Conservation (phyloP, 306 rosid species). For the Mimosa pudica region DNA sequence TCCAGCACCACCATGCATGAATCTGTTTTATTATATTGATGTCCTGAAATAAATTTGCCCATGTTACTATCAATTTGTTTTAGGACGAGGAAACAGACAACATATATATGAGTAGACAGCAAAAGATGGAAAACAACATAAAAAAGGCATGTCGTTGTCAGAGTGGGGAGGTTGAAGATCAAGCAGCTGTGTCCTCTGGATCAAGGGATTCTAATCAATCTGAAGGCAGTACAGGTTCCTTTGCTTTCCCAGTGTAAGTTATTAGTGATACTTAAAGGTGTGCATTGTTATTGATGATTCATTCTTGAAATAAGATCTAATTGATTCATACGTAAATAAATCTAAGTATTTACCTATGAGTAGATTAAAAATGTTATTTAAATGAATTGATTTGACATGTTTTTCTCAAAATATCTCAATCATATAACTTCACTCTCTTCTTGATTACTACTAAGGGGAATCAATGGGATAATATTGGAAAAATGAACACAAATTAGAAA, state of each 20-base stretch:
- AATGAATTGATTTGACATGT: too few relatives aligned
- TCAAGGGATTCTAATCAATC: slow-evolving; percentile 60
- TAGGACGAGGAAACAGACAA: slow-evolving; percentile 44
- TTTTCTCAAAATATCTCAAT: too few relatives aligned
- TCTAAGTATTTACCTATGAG: too few relatives aligned
- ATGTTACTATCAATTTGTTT: slow-evolving; percentile 2
- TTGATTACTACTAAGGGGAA: too few relatives aligned
- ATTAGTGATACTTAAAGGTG: not conserved
- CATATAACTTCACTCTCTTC: too few relatives aligned
- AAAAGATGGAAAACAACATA: slow-evolving; percentile 4
- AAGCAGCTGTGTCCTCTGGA: slow-evolving; percentile 27
- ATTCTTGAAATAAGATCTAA: too few relatives aligned
- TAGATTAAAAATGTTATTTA: too few relatives aligned
- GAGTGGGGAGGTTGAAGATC: slow-evolving; percentile 35
- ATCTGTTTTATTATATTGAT: not conserved
- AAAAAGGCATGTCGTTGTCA: slow-evolving; percentile 8
- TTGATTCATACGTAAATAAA: too few relatives aligned
- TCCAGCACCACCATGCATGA: not conserved
- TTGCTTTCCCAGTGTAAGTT: slow-evolving; percentile 82
- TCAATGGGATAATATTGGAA: too few relatives aligned
- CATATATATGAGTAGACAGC: slow-evolving; percentile 25
- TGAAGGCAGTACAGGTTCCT: slow-evolving; percentile 60
- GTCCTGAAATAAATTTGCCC: not conserved
- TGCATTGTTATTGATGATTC: not conserved
- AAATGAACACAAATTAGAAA: too few relatives aligned